A percentile compares a stretch with the other conserved stretches of the same genome.
These are phyloP conservation scores for Globisporangium radiosum DNA, from an alignment of 352 stramenopile species.

Conservation along the genomic window DNA sequence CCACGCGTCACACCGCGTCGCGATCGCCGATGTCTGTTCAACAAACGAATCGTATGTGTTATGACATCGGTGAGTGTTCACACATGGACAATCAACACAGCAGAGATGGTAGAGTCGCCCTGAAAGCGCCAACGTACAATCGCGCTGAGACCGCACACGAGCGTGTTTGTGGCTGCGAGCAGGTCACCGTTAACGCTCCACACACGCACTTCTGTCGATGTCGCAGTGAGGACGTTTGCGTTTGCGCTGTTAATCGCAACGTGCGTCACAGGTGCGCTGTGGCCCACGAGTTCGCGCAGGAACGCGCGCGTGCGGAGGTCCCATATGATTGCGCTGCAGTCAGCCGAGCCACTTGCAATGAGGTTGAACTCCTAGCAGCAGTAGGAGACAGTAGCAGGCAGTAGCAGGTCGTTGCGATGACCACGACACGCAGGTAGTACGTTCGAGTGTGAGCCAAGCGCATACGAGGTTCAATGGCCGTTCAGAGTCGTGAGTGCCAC, in stretches of 20 bases:
- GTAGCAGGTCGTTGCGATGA: not conserved
- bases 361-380: conserved; percentile 50
- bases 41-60: conserved; percentile 1
- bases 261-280: conserved; percentile 35
- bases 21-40: conserved; percentile 42
- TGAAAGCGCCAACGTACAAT: conserved; percentile 33
- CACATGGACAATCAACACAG: not conserved
- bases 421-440: no score
- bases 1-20: conserved; percentile 69
- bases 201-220: conserved; percentile 41
- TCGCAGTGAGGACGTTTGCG: conserved; percentile 53
- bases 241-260: conserved; percentile 67
- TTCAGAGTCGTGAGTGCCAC: no score
- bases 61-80: not conserved
- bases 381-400: not conserved
- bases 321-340: conserved; percentile 61
- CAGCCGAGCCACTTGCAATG: conserved; percentile 49
- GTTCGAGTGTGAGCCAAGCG: no score
- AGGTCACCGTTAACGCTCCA: conserved; percentile 82
- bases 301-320: conserved; percentile 54
- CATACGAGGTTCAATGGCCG: no score
- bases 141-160: conserved; percentile 32
- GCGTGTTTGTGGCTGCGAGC: conserved; percentile 36
- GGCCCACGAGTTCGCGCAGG: conserved; percentile 52
- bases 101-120: no score